Evolutionary conservation across 768 basidiomycete genomes (phyloP), one percentile per base, ranked within the genome.

Genomic region (Megacollybia marginata): DNA sequence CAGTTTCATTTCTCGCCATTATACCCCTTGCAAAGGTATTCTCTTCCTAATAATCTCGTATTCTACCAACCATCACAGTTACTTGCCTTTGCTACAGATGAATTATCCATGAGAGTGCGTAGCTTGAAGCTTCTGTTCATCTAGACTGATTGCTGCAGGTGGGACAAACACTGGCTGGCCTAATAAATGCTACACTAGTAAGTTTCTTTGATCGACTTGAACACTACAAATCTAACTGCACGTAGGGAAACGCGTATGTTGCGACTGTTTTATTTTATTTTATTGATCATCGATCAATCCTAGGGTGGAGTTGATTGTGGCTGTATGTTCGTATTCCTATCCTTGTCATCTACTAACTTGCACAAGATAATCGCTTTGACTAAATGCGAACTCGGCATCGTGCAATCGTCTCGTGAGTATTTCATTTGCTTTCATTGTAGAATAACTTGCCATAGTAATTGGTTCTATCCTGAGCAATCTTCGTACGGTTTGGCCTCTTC

Each of bases 381-480:
- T 0, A 69, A 77, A 61, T 76, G 77, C 59, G 75, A 92, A 65
- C 62, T 93, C 15, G 68, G 69, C 6, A 71, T 93, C 40, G 91
- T 93, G 3, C 90, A 92, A 65, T 79, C 88, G 1, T 89, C 88
- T 8, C 72, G 88, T 90, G 64, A 63, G 83, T 70, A 18, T 19
- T 34, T 35, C 11, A 10, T 23, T 4, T 13, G 18, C 23, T 23
- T 13, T 11, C 13, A 18, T 2, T 9, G 38, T 2, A 15, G 8
- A 40, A 13, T 15, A 15, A 16, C 44, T 31, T 44, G 15, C 9
- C 28, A n/a, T 52, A 91, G 88, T 93, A 60, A 72, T 93, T 49
- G 91, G 91, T n/a, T 87, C 86, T 4, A 83, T 94, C 62, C 73
- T 93, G 9, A 88, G 86, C 56, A 93, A 93, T 65, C 68, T 89